Percentiles rank a stretch among this genome's conserved stretches.
phyloP scores from a whole-genome alignment of 164 flowering plant species.

The Chimonanthus praecox region DNA sequence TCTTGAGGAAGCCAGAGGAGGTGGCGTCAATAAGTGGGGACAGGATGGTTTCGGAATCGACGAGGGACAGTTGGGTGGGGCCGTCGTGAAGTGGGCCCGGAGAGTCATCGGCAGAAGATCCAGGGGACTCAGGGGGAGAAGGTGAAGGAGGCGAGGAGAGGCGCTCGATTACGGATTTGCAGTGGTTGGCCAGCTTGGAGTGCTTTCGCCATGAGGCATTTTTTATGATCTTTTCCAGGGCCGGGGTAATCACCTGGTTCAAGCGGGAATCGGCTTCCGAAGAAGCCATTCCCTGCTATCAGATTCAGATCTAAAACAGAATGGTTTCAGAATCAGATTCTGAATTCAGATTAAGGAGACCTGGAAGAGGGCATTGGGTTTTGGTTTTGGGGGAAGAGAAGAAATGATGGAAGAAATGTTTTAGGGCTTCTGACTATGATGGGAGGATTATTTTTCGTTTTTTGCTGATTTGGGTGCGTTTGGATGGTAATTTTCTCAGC shows the following conservation, averaged over 20 bases:
- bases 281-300: slow-evolving; percentile 83
- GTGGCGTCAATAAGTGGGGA: slow-evolving; percentile 68
- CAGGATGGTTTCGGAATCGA: slow-evolving; percentile 72
- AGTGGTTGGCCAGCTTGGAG: slow-evolving; percentile 77
- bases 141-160: slow-evolving; percentile 12
- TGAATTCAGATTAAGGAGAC: too few species aligned
- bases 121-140: slow-evolving; percentile 10
- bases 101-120: slow-evolving; percentile 18
- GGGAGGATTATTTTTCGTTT: too few species aligned
- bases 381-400: too few species aligned
- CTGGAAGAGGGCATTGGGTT: too few species aligned
- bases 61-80: slow-evolving; percentile 45
- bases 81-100: slow-evolving; percentile 75
- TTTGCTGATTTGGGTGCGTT: too few species aligned
- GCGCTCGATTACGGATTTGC: slow-evolving; percentile 64
- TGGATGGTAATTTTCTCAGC: too few species aligned
- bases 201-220: slow-evolving; percentile 95
- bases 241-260: slow-evolving; percentile 52
- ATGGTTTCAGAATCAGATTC: too few species aligned
- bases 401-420: too few species aligned
- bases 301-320: too few species aligned
- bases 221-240: slow-evolving; percentile 83
- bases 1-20: slow-evolving; percentile 55
- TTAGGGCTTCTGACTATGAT: too few species aligned
- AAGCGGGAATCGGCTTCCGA: slow-evolving; percentile 98